These are phyloP conservation scores for Neospermospora avenae DNA, from an alignment of 2,329 filamentous ascomycete species.

Conservation along the genomic window DNA sequence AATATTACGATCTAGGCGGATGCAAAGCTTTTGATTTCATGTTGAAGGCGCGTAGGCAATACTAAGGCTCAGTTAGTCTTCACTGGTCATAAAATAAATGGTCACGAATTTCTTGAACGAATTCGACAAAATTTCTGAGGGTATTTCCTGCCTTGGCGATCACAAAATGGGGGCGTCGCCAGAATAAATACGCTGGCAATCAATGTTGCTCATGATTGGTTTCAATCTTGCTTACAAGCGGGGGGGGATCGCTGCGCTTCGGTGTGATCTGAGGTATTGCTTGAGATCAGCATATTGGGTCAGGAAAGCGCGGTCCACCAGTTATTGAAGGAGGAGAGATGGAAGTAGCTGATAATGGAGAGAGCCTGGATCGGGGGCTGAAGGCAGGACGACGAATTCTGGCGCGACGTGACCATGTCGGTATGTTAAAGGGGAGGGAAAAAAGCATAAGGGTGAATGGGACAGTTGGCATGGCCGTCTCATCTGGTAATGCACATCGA, in stretches of 20 bases:
- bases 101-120: not conserved
- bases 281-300: not conserved
- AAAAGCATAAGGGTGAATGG: not conserved
- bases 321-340: not conserved
- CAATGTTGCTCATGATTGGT: not conserved
- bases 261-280: not conserved
- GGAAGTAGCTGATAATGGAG: not conserved
- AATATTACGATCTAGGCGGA: conserved; percentile 10
- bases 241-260: not conserved
- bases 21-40: conserved; percentile 11
- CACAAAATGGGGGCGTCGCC: not conserved
- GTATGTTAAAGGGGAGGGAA: not conserved
- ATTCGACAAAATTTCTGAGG: not conserved
- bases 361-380: not conserved
- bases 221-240: not conserved
- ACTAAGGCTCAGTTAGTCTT: not conserved
- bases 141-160: not conserved
- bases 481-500: not conserved
- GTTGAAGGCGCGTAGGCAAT: conserved; percentile 26
- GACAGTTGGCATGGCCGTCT: not conserved
- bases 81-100: not conserved
- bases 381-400: not conserved
- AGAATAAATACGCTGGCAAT: not conserved
- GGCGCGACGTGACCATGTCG: not conserved
- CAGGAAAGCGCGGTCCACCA: not conserved